A percentile compares a stretch with the other conserved stretches of the same genome.
These are phyloP conservation scores for Raphanus hybrid DNA, from an alignment of 441 rosid genomes.

Conservation along the genomic window DNA sequence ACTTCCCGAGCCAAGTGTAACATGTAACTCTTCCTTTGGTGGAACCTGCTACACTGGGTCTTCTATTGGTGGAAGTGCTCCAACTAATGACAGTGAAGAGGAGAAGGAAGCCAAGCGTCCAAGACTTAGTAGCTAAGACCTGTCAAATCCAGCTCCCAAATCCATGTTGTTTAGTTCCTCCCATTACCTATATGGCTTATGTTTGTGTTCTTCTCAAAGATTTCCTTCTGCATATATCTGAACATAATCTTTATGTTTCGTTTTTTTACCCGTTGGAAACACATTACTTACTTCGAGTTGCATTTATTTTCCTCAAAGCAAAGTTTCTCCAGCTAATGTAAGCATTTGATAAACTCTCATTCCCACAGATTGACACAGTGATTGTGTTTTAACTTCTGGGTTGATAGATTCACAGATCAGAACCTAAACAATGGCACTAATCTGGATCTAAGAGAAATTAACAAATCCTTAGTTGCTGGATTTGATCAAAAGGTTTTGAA, in stretches of 20 bases:
- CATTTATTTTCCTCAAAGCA: neutral
- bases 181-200: neutral
- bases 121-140: neutral
- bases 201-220: neutral
- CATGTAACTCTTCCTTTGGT: neutral
- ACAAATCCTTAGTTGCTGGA: too few relatives aligned
- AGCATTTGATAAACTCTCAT: constrained; percentile 36
- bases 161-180: neutral
- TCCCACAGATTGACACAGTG: constrained; percentile 17
- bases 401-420: constrained; percentile 76
- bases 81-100: neutral
- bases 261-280: too few relatives aligned
- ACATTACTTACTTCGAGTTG: neutral
- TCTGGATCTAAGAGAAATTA: constrained; percentile 51
- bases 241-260: too few relatives aligned
- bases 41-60: neutral
- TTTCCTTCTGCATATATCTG: too few relatives aligned
- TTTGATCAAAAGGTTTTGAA: too few relatives aligned
- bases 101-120: neutral
- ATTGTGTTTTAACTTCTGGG: constrained; percentile 28
- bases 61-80: neutral
- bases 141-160: neutral
- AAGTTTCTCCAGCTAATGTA: constrained; percentile 50
- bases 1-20: neutral
- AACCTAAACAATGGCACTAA: constrained; percentile 82